A percentile compares a stretch with the other conserved stretches of the same genome.
These are phyloP conservation scores for Glebionis coronaria DNA, from an alignment of 129 eudicot genomes.

Conservation along the genomic window DNA sequence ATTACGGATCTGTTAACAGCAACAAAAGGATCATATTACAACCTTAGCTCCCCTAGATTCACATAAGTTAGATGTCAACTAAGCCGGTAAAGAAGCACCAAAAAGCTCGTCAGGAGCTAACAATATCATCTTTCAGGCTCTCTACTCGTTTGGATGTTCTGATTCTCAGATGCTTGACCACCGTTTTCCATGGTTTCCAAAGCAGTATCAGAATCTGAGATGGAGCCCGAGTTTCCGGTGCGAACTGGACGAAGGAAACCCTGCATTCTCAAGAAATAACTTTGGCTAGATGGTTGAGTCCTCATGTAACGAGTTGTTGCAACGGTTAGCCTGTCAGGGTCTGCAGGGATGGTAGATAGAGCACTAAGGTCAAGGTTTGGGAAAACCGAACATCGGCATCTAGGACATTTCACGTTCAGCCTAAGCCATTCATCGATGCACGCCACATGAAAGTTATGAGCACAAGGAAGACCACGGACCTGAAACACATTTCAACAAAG, in stretches of 20 bases:
- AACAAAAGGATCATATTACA: slow-evolving; percentile 8
- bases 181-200: slow-evolving; percentile 59
- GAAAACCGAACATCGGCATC: slow-evolving; percentile 95
- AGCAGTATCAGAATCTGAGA: slow-evolving; percentile 36
- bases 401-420: slow-evolving; percentile 90
- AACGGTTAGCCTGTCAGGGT: slow-evolving; percentile 56
- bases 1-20: slow-evolving; percentile 12
- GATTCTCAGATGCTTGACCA: slow-evolving; percentile 30
- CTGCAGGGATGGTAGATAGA: slow-evolving; percentile 69
- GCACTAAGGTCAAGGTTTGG: slow-evolving; percentile 99
- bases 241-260: slow-evolving; percentile 75
- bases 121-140: slow-evolving; percentile 32
- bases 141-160: slow-evolving; percentile 9
- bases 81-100: slow-evolving; percentile 5
- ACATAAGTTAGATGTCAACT: slow-evolving; percentile 15
- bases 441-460: slow-evolving; percentile 97
- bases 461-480: slow-evolving; percentile 99
- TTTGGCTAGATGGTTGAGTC: slow-evolving; percentile 73
- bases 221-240: slow-evolving; percentile 44
- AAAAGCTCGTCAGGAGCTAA: background rate
- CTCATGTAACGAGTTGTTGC: slow-evolving; percentile 65
- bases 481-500: slow-evolving; percentile 26
- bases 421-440: slow-evolving; percentile 99
- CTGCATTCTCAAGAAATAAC: slow-evolving; percentile 75
- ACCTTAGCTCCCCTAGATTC: slow-evolving; percentile 4